Conservation (phyloP, 495 filamentous ascomycete genomes). For the Xylaria nigripes region DNA sequence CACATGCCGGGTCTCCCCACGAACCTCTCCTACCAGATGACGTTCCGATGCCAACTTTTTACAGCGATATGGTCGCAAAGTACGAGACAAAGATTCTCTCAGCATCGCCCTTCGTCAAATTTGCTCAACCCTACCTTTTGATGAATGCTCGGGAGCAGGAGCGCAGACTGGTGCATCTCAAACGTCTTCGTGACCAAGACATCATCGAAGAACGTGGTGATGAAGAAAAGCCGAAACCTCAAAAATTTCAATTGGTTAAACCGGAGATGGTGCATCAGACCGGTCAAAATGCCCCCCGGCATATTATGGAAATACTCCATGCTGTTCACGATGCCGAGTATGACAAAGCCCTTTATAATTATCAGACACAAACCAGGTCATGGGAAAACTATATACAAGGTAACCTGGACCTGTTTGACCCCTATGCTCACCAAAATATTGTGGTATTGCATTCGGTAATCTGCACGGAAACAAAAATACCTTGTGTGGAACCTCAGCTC, state of each 20-base stretch:
- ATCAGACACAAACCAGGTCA: slow-evolving; percentile 86
- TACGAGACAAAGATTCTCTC: slow-evolving; percentile 90
- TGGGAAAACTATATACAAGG: slow-evolving; percentile 90
- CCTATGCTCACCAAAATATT: slow-evolving; percentile 89
- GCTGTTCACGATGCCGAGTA: slow-evolving; percentile 95
- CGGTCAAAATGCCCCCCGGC: slow-evolving; percentile 64
- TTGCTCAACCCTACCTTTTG: slow-evolving; percentile 84
- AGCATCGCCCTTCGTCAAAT: slow-evolving; percentile 91
- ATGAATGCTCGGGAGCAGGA: slow-evolving; percentile 90
- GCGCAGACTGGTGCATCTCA: slow-evolving; percentile 67
- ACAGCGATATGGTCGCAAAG: slow-evolving; percentile 88
- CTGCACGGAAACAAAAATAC: slow-evolving; percentile 81
- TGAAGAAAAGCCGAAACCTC: slow-evolving; percentile 52
- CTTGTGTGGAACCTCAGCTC: slow-evolving; percentile 82
- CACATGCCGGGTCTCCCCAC: slow-evolving; percentile 31
- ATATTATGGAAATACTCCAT: slow-evolving; percentile 85
- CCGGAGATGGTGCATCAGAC: slow-evolving; percentile 89
- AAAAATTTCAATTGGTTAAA: slow-evolving; percentile 80
- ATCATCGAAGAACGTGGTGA: slow-evolving; percentile 45
- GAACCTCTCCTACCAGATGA: slow-evolving; percentile 69
- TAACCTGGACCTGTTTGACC: slow-evolving; percentile 81
- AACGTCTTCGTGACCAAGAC: slow-evolving; percentile 72
- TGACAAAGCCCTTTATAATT: slow-evolving; percentile 88
- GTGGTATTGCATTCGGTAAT: slow-evolving; percentile 91
- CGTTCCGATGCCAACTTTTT: slow-evolving; percentile 83